A percentile compares a stretch with the other conserved stretches of the same genome.
These are phyloP conservation scores for Diplodia sapinea DNA, from an alignment of 2,329 filamentous ascomycete species.

Conservation along the genomic window DNA sequence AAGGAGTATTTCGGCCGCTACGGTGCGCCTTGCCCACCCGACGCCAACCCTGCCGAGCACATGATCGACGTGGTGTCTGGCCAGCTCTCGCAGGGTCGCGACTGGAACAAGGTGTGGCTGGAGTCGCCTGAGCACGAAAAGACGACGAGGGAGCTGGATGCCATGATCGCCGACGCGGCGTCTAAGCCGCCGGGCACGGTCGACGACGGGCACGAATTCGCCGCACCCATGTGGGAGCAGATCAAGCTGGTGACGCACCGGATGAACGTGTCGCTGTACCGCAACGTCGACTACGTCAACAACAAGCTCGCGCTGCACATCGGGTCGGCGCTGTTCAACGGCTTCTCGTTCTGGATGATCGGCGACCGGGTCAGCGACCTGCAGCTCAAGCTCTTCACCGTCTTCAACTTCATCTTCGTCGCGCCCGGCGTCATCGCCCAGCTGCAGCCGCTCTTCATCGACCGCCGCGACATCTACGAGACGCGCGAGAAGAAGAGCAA, in stretches of 20 bases:
- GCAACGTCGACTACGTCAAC: constrained; percentile 68
- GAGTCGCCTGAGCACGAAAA: constrained; percentile 42
- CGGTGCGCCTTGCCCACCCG: constrained; percentile 61
- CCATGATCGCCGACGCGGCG: constrained; percentile 47
- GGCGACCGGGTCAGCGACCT: constrained; percentile 27
- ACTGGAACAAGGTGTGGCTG: constrained; percentile 50
- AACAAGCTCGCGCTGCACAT: constrained; percentile 63
- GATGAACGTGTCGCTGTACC: constrained; percentile 63
- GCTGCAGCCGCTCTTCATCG: constrained; percentile 54
- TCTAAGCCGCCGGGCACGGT: constrained; percentile 45
- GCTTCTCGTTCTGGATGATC: constrained; percentile 32
- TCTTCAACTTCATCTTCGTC: constrained; percentile 45
- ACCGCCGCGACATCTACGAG: constrained; percentile 38
- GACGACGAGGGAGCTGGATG: constrained; percentile 47
- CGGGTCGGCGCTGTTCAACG: constrained; percentile 37
- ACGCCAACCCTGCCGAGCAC: constrained; percentile 67
- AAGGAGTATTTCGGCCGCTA: constrained; percentile 57
- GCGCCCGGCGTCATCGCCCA: constrained; percentile 46
- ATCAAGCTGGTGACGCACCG: constrained; percentile 42
- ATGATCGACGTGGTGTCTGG: constrained; percentile 72
- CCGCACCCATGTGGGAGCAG: constrained; percentile 42
- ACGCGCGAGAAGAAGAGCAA: constrained; percentile 32
- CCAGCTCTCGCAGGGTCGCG: constrained; percentile 35
- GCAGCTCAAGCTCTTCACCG: constrained; percentile 41
- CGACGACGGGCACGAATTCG: constrained; percentile 50